phyloP scores from a whole-genome alignment of 495 filamentous ascomycete genomes.

The Xylaria grammica region DNA sequence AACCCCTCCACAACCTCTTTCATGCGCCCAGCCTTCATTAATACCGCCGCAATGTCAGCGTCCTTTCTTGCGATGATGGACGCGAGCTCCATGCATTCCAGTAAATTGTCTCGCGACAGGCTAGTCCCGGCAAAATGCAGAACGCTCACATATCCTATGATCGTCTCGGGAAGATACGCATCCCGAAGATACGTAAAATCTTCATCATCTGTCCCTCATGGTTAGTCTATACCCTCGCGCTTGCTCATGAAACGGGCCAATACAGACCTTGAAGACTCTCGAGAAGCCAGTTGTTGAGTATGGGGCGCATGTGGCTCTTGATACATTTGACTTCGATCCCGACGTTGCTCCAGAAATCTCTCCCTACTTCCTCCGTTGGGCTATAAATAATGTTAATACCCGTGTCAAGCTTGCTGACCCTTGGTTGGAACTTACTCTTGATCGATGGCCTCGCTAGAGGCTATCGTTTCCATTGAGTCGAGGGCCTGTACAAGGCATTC shows the following conservation, averaged over 20 bases:
- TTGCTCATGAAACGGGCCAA: not conserved
- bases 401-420: not conserved
- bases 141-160: conserved; percentile 79
- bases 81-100: conserved; percentile 80
- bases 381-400: conserved; percentile 26
- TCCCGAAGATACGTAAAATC: conserved; percentile 64
- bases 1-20: conserved; percentile 77
- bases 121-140: conserved; percentile 71
- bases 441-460: conserved; percentile 48
- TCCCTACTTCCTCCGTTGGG: conserved; percentile 34
- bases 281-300: conserved; percentile 52
- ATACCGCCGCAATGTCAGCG: conserved; percentile 67
- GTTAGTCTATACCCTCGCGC: conserved; percentile 3
- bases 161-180: conserved; percentile 78
- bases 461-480: conserved; percentile 64
- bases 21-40: conserved; percentile 71
- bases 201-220: conserved; percentile 36
- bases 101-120: conserved; percentile 66
- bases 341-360: conserved; percentile 52
- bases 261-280: conserved; percentile 41
- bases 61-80: conserved; percentile 68
- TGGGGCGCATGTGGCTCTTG: conserved; percentile 50
- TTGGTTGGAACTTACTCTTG: conserved; percentile 43
- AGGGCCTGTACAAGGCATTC: conserved; percentile 71
- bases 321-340: conserved; percentile 44